Evolutionary conservation across 2,329 filamentous ascomycete species (phyloP).

Genomic region (Sporothrix globosa): DNA sequence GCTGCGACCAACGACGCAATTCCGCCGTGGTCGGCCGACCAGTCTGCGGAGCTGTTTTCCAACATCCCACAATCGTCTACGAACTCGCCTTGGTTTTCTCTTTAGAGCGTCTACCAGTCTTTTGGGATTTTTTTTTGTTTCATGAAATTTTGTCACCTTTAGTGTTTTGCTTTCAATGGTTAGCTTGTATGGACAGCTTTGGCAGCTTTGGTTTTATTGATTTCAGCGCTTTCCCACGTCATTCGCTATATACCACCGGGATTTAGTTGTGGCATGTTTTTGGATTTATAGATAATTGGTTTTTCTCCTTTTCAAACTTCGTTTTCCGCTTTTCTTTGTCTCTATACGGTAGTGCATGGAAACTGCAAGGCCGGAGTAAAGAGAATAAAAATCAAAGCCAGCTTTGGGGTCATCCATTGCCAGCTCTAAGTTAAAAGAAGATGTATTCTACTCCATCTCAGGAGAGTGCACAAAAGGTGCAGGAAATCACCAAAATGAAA

Average conservation of each 20-base stretch:
- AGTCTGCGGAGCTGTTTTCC: conserved; percentile 30
- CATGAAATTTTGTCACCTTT: not conserved
- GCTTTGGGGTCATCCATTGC: not conserved
- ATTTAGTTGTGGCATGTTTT: not conserved
- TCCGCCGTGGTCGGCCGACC: conserved; percentile 18
- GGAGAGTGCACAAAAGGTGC: not conserved
- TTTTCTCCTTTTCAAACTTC: not conserved
- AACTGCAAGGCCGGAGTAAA: not conserved
- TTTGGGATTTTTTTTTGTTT: not conserved
- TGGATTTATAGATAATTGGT: not conserved
- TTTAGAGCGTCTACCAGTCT: conserved; percentile 5
- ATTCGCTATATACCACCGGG: conserved; percentile 25
- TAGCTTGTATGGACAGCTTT: not conserved
- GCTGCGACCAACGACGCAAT: conserved; percentile 5
- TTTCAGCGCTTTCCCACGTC: conserved; percentile 7
- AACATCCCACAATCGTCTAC: conserved; percentile 25
- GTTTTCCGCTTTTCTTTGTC: not conserved
- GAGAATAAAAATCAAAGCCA: not conserved
- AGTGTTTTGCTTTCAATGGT: not conserved
- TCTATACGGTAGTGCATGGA: not conserved
- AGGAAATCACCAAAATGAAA: not conserved
- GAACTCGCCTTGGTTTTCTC: conserved; percentile 30
- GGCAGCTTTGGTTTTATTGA: conserved; percentile 4
- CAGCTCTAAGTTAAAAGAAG: not conserved
- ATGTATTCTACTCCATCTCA: not conserved